Evolutionary conservation across 2,329 filamentous ascomycete species (phyloP), one percentile per base, ranked within the genome.

Genomic region (Botrytis aclada): DNA sequence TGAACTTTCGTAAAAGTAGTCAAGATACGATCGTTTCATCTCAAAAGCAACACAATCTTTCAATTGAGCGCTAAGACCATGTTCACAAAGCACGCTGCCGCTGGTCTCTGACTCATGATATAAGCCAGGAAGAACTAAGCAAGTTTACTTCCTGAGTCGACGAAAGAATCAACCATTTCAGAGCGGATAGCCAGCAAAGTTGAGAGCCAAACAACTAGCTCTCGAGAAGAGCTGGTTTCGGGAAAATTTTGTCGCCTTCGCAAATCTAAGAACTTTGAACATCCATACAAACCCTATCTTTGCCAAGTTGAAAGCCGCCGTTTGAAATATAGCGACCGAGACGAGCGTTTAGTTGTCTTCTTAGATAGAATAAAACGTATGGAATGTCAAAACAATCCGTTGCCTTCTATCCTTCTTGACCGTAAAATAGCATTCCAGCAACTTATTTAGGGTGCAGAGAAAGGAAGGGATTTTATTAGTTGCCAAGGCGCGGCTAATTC

Each of bases 351-450:
- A 25, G 9, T 12, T 9, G 4, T 25, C 45, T 25, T 25, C 22
- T 25, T 2, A 51, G 22, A 51, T 4, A 25, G 45, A 51, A 10
- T 18, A 54, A 16, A 0, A 29, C 51, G 51, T 18, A 54, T 2
- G 12, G 5, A 29, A 6, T 16, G 5, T 4, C 22, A n/a, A 14
- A 14, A n/a, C 4, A 16, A n/a, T 3, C 5, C 2, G 2, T 16
- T 54, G 2, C 25, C 0, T 29, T 29, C 14, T n/a, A 16, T n/a
- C 10, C 25, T 8, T 12, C 12, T 16, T 16, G 6, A 16, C 25
- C 25, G 5, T 29, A 16, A 1, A 54, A 29, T 0, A 5, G 5
- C 47, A 14, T 54, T n/a, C 3, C 0, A n/a, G 10, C 9, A 54
- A 12, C 47, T n/a, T 29, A 16, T 29, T 25, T 54, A 25, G 47